phyloP scores from a whole-genome alignment of 2,329 filamentous ascomycete genomes.

The Botrytis paeoniae region DNA sequence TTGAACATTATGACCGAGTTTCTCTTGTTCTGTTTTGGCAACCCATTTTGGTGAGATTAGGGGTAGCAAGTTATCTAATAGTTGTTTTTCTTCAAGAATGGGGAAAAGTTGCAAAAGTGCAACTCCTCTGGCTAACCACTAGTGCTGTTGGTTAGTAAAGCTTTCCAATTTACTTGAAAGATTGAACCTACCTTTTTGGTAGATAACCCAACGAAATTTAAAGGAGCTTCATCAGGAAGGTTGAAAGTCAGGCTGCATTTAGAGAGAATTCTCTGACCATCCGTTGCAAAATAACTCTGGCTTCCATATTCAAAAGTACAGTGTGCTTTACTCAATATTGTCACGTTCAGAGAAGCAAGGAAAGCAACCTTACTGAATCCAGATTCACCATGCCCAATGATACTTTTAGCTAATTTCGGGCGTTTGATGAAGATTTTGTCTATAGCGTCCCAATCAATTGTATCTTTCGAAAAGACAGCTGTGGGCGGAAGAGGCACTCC shows the following conservation, averaged over 20 bases:
- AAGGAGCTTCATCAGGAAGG: neutral
- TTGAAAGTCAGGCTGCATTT: neutral
- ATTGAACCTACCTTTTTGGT: neutral
- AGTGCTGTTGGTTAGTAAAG: neutral
- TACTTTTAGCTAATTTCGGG: neutral
- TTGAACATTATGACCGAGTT: neutral
- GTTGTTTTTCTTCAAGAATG: slow-evolving; percentile 4
- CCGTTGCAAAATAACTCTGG: neutral
- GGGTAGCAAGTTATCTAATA: neutral
- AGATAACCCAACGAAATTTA: neutral
- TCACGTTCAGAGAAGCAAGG: neutral
- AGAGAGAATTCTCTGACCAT: neutral
- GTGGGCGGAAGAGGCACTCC: neutral
- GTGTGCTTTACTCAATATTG: neutral
- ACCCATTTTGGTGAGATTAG: neutral
- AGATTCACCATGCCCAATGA: neutral
- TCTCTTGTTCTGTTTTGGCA: neutral
- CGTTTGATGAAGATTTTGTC: neutral
- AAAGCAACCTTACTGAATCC: neutral
- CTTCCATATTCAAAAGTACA: neutral
- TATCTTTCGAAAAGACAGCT: neutral
- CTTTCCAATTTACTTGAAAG: neutral
- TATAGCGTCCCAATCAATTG: neutral
- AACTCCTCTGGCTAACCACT: neutral
- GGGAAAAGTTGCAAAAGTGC: slow-evolving; percentile 9